phyloP scores from a whole-genome alignment of 2,329 filamentous ascomycete genomes.

The Trichoderma afroharzianum region DNA sequence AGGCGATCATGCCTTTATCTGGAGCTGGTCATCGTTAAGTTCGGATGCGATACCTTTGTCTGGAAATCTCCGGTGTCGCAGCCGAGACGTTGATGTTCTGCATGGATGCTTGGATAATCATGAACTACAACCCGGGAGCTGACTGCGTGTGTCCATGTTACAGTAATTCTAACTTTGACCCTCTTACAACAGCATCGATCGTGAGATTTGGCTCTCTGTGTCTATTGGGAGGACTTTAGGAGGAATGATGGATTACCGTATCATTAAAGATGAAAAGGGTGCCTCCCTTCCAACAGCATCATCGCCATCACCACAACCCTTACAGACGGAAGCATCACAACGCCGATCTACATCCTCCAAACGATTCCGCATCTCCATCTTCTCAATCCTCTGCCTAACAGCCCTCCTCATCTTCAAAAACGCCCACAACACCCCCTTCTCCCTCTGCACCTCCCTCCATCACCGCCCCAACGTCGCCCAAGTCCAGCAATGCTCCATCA shows the following conservation, averaged over 20 bases:
- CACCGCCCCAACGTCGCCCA: conserved; percentile 16
- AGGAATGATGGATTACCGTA: background rate
- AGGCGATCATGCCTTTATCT: background rate
- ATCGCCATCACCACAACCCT: background rate
- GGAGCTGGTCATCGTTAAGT: background rate
- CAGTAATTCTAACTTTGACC: background rate
- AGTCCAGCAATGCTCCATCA: conserved; percentile 46
- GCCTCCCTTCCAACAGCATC: background rate
- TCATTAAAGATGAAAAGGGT: background rate
- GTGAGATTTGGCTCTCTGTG: background rate
- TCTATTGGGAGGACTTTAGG: no score
- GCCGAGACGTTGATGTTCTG: background rate
- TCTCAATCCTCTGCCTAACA: background rate
- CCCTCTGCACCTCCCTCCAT: background rate
- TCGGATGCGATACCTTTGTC: background rate
- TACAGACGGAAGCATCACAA: background rate
- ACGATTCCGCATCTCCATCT: background rate
- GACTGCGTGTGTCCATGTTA: background rate
- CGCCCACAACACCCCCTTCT: background rate
- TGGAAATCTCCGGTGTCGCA: background rate
- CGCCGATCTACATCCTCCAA: background rate
- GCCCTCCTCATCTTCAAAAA: background rate
- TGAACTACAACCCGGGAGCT: background rate
- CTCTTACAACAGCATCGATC: background rate
- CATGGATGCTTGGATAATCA: background rate